These are phyloP conservation scores for Chimonanthus praecox DNA, from an alignment of 164 flowering plant species.

Conservation along the genomic window DNA sequence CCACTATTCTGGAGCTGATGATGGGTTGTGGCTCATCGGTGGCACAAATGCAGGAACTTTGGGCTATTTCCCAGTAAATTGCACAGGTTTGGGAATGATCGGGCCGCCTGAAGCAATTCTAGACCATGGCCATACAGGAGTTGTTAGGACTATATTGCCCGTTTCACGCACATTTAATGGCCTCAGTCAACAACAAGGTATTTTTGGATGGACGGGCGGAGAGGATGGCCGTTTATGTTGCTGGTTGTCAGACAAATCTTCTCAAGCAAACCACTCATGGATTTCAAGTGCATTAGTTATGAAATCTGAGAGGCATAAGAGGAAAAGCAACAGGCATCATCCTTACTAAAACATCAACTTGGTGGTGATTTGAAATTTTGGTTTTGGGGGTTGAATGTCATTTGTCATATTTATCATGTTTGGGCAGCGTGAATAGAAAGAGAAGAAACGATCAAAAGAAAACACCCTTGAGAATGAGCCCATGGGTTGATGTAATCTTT, in stretches of 20 bases:
- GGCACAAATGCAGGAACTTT: conserved; percentile 74
- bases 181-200: conserved; percentile 25
- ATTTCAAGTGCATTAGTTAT: conserved; percentile 57
- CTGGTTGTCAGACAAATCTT: conserved; percentile 62
- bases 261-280: conserved; percentile 59
- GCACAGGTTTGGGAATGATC: conserved; percentile 34
- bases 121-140: conserved; percentile 70
- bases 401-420: not conserved
- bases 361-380: not conserved
- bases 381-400: not conserved
- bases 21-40: conserved; percentile 73
- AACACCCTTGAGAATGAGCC: not conserved
- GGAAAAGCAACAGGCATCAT: conserved; percentile 47
- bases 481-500: too few relatives aligned
- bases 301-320: conserved; percentile 36
- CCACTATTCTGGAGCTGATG: conserved; percentile 51
- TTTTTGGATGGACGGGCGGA: conserved; percentile 96
- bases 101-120: conserved; percentile 75
- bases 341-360: conserved; percentile 45
- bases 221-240: conserved; percentile 98
- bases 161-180: conserved; percentile 26
- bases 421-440: not conserved
- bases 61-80: conserved; percentile 81
- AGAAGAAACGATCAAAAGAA: not conserved
- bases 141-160: conserved; percentile 68